Evolutionary conservation across 371 early-diverging fungal genomes (phyloP).

Genomic region (Mortierella sp.): DNA sequence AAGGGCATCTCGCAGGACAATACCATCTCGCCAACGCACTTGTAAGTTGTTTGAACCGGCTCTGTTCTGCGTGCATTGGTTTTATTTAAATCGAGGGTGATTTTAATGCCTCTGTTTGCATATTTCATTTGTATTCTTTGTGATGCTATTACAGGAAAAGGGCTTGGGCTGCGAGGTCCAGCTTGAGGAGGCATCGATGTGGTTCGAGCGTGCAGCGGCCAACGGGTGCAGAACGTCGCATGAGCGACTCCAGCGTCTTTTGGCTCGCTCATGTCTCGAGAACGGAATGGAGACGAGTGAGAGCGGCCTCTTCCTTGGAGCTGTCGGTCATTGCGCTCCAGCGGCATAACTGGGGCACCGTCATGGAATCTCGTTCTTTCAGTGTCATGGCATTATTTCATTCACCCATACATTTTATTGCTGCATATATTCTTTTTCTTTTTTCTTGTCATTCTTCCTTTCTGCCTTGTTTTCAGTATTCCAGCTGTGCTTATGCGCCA

Average conservation of each 20-base stretch:
- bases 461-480: neutral
- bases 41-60: slow-evolving; percentile 23
- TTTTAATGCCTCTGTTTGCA: too few species aligned
- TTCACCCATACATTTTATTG: too few species aligned
- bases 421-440: too few species aligned
- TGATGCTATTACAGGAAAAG: slow-evolving; percentile 60
- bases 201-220: slow-evolving; percentile 76
- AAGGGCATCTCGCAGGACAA: slow-evolving; percentile 70
- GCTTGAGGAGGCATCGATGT: slow-evolving; percentile 66
- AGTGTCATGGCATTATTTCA: too few species aligned
- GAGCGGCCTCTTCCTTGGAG: slow-evolving; percentile 57
- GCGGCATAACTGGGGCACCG: too few species aligned
- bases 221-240: slow-evolving; percentile 67
- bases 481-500: too few species aligned
- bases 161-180: slow-evolving; percentile 74
- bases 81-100: too few species aligned
- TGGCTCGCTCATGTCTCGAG: slow-evolving; percentile 62
- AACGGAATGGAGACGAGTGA: slow-evolving; percentile 47
- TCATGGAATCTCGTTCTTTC: too few species aligned
- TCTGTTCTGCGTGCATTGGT: neutral
- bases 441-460: neutral
- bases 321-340: slow-evolving; percentile 63
- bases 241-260: slow-evolving; percentile 62
- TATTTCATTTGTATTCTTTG: neutral
- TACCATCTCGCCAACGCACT: slow-evolving; percentile 69